Base-by-base conservation (phyloP, 495 filamentous ascomycete species). In the Cudoniella acicularis region DNA sequence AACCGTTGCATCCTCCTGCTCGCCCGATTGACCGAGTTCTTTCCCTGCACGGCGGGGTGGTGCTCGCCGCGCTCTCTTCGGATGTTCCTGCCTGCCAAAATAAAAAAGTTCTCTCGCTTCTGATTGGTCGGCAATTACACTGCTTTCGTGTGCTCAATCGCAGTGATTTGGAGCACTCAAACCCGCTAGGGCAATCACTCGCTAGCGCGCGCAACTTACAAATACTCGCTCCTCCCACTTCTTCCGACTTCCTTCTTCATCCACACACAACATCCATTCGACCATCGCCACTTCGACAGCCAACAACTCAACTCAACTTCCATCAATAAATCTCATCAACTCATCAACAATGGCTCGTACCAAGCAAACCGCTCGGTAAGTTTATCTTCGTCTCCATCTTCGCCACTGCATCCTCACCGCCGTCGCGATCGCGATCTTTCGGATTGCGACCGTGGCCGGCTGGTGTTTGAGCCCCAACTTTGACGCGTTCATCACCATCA, bases 301-400 rank as follows among this genome's bases (percentile, higher is more conserved):
- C 72, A 67, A 71, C 57, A 62, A 59, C 64, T 67, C 69, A 61
- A n/a, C n/a, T 66, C 63, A 66, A 76, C 60, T 72, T 70, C 73
- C 63, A 73, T 77, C 71, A 67, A 68, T 76, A 71, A 45, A 65
- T 75, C 66, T 60, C 62, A 72, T 66, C 63, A 73, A 65, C 78
- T 67, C 74, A 79, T 76, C 67, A 68, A 82, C 74, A 82, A 98
- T 99, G 94, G 94, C 94, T 72, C 90, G 94, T 77, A 99, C 94
- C 69, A 99, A 98, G 90, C 94, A 98, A 82, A 98, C 94, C 78
- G 94, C 94, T 75, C 94, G 94, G 62, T 55, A 61, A 60, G 62
- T 49, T 13, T 23, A 45, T 26, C 20, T 85, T 61, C 45, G 56
- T 56, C 60, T 40, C 53, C 59, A 68, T 61, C 56, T 54, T 67